Base-by-base conservation (phyloP, 2,329 filamentous ascomycete genomes). In the Pseudocercospora eumusae region DNA sequence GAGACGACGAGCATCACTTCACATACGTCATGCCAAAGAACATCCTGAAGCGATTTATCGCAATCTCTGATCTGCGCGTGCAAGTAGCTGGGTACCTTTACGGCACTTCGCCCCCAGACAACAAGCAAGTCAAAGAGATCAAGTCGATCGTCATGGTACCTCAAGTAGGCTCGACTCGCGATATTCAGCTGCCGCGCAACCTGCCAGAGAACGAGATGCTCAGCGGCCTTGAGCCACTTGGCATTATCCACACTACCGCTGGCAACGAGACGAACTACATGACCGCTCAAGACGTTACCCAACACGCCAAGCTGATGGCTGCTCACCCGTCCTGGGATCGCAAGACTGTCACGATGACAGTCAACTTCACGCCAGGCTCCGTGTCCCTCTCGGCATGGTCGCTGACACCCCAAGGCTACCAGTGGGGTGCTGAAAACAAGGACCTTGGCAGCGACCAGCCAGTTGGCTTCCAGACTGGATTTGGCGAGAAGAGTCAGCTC, bases 21-120 rank as follows among this genome's bases (percentile, higher is more conserved):
- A 99, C 93, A 0, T 99, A 98, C 73, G 91, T 99, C 72, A 97
- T 99, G 91, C 95, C 95, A 0, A 99, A 98, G 85, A 99, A 99
- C 76, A 89, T 99, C 54, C 84, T 99, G 71, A 97, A 96, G 84
- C 91, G 92, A 67, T 99, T 99, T 82, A 98, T 99, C 79, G 95
- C 91, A 23, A 96, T 99, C 73, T 90, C 95, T 52, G 95, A 99
- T 80, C 85, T 99, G 60, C 90, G 96, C 53, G 93, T 98, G 13
- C 95, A 99, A 78, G 93, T 99, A 55, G 93, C 93, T 15, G 95
- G 93, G 1, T 99, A 96, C 75, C 84, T 99, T 0, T 99, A 99
- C 75, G 95, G 95, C 68, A 87, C 87, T 52, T 96, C 93, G 0
- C 93, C 95, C 2, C 88, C 91, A 6, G 95, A 98, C 79, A 97